Base-by-base conservation (phyloP, 2,329 filamentous ascomycete species). In the Exophiala xenobiotica region DNA sequence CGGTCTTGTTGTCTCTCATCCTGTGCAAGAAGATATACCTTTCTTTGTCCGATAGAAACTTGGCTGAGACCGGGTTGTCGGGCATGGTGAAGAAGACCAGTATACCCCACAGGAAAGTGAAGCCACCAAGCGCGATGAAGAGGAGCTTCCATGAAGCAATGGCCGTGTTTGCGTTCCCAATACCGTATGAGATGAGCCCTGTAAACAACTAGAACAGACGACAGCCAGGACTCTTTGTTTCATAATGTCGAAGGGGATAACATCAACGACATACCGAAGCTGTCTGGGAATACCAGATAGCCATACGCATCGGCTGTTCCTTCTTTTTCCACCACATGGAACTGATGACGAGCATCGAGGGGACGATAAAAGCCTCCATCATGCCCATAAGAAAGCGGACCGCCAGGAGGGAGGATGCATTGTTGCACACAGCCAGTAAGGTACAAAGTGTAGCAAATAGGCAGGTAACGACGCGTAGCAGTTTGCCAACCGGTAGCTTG, bases 351-450 rank as follows among this genome's bases (percentile, higher is more conserved):
- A 9, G 24, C 12, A 71, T 73, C 4, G n/a, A 35, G 5, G 56
- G 57, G 16, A 42, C 22, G 12, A 59, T 41, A 16, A 41, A 41
- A 11, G 43, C 43, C 22, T 61, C 58, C n/a, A 33, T 38, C 14
- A 57, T 46, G 27, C 54, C 57, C 14, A 59, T 41, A 16, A 59
- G 37, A 38, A 59, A 59, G 29, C 26, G 74, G 8, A 75, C 68
- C 0, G 71, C 65, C n/a, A 80, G 62, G 0, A 83, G 68, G 0
- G 76, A 75, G 2, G 67, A 73, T 46, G 75, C 81, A 56, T 68
- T 70, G 56, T 76, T 79, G 8, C 27, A 31, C 27, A n/a, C 27
- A 4, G 27, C 27, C 4, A n/a, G 5, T 70, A 70, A 35, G 73
- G 71, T n/a, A 31, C 27, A 11, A 31, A 4, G 27, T 1, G 73